Evolutionary conservation across 768 basidiomycete species (phyloP), one percentile per base, ranked within the genome.

Genomic region (Hygrophoropsis aurantiaca): DNA sequence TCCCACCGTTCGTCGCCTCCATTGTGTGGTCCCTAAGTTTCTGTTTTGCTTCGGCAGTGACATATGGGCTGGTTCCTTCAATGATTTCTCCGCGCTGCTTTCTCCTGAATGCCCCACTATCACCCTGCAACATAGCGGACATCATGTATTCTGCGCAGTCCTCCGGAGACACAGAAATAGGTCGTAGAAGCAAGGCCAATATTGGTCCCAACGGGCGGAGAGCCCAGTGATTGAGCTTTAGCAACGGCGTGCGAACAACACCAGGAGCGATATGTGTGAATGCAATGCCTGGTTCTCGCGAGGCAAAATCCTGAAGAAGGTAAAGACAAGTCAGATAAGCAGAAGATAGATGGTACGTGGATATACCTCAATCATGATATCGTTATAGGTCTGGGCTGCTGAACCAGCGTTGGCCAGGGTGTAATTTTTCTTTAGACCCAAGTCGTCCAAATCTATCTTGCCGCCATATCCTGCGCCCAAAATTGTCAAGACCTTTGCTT

Each of bases 331-430:
- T 18, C n/a, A 18, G 21, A n/a, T 7, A 39, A n/a, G n/a, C 37
- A 18, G 37, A 30, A 13, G 27, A 13, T 6, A 30, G 27, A 6
- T 30, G 27, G 13, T 30, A 13, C n/a, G 27, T 30, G 27, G 27
- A 30, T 58, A 32, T 40, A 77, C 80, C 71, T 78, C 69, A 38
- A 80, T 50, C 74, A 78, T 77, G n/a, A 78, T 54, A 56, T 81
- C 79, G 49, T 71, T 80, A 51, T 80, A 80, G 0, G 77, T 75
- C 15, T 70, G 62, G 0, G 68, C 64, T 1, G 62, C 51, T 26
- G 58, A 21, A 2, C 64, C 71, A 0, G 74, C 73, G 2, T 62
- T 68, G 5, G 47, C 10, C 1, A 69, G 25, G 1, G 61, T 66
- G 56, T 67, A 81, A n/a, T 44, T 61, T 59, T 76, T 75, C 64